Conservation (phyloP, 257 asterid species). For the Avicennia marina region DNA sequence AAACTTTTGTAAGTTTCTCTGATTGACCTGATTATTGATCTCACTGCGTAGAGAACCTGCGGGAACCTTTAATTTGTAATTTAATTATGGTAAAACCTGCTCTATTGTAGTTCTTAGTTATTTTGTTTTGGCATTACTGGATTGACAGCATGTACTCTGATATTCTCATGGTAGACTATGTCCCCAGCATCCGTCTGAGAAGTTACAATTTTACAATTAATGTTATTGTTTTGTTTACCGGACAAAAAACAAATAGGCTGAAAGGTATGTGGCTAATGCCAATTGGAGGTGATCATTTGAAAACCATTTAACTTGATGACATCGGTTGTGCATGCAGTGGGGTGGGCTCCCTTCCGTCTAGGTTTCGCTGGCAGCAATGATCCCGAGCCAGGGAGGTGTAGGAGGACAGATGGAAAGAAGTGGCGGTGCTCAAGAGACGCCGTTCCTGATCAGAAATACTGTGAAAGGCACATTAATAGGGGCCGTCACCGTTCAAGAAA, state of each 20-base stretch:
- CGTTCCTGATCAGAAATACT: constrained; percentile 93
- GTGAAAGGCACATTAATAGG: constrained; percentile 96
- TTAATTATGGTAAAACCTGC: background rate
- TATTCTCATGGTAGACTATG: no score
- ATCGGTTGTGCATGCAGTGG: constrained; percentile 52
- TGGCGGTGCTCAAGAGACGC: constrained; percentile 99
- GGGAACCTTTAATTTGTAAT: background rate
- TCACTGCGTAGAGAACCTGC: background rate
- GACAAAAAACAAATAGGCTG: background rate
- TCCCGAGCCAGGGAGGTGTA: constrained; percentile 97
- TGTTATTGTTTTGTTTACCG: no score
- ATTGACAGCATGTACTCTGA: no score
- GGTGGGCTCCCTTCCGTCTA: constrained; percentile 86
- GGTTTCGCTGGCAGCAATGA: constrained; percentile 78
- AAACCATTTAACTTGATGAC: background rate
- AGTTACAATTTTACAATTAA: no score
- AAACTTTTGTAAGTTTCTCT: constrained; percentile 47
- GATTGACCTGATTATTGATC: background rate
- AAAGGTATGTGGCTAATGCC: background rate
- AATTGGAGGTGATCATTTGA: background rate
- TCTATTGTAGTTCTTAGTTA: no score
- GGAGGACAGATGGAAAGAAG: constrained; percentile 98
- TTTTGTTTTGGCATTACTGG: no score
- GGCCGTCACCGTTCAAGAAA: constrained; percentile 99
- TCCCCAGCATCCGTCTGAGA: no score